These are phyloP conservation scores for Gnaphalium uliginosum DNA, from an alignment of 129 eudicot genomes.

Conservation along the genomic window DNA sequence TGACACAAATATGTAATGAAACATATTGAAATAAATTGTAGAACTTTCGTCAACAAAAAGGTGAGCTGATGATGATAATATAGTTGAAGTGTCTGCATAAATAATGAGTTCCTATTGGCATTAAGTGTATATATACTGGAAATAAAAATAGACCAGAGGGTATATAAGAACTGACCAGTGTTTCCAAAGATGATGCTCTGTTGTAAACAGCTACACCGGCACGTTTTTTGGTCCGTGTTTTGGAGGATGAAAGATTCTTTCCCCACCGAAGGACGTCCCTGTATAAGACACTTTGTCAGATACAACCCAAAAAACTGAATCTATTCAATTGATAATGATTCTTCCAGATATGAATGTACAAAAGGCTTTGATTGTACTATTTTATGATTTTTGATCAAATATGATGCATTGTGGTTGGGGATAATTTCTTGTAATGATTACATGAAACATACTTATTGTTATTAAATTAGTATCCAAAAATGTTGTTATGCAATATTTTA, in stretches of 20 bases:
- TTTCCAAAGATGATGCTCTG: constrained; percentile 93
- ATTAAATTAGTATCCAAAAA: not conserved
- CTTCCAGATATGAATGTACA: constrained; percentile 1
- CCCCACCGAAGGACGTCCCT: constrained; percentile 95
- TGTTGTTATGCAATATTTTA: not conserved
- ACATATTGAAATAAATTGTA: not conserved
- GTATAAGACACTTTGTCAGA: constrained; percentile 21
- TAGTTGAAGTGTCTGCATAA: not conserved
- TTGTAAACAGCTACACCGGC: constrained; percentile 96
- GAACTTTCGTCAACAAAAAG: not conserved
- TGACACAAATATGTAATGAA: not conserved
- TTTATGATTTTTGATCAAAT: not conserved
- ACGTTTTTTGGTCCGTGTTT: constrained; percentile 87
- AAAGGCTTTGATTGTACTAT: not conserved
- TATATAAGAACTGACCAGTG: constrained; percentile 64
- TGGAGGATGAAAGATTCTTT: constrained; percentile 68
- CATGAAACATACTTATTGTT: not conserved
- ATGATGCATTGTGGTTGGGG: not conserved
- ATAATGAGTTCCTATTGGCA: not conserved
- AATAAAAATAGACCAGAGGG: not conserved
- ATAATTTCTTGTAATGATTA: not conserved
- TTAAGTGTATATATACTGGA: not conserved
- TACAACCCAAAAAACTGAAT: not conserved
- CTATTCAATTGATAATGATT: not conserved
- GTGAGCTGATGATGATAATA: not conserved